Conservation (phyloP, 352 stramenopile genomes). For the Pythium apleroticum region DNA sequence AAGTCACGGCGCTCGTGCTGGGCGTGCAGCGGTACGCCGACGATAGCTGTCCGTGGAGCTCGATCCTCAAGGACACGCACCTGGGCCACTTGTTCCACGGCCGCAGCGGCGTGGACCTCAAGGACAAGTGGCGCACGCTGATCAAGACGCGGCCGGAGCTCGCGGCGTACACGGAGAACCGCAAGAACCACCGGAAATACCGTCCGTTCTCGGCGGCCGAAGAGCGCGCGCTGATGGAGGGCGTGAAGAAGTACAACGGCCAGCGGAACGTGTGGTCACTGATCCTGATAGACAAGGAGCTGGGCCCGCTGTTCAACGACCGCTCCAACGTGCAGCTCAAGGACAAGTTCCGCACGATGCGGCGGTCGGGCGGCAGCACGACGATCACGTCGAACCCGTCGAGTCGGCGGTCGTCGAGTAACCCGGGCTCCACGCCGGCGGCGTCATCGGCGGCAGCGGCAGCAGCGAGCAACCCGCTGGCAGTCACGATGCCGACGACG, state of each 20-base stretch:
- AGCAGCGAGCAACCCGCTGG: slow-evolving; percentile 5
- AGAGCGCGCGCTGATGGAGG: slow-evolving; percentile 82
- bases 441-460: slow-evolving; percentile 7
- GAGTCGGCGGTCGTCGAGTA: slow-evolving; percentile 41
- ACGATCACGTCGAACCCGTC: slow-evolving; percentile 43
- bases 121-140: slow-evolving; percentile 82
- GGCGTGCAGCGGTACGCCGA: slow-evolving; percentile 84
- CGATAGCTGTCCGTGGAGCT: slow-evolving; percentile 84
- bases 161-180: slow-evolving; percentile 77
- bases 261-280: slow-evolving; percentile 84
- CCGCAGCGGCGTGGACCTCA: slow-evolving; percentile 74
- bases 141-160: slow-evolving; percentile 82
- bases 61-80: slow-evolving; percentile 71
- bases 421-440: slow-evolving; percentile 16
- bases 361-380: slow-evolving; percentile 49
- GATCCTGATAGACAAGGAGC: slow-evolving; percentile 79
- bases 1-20: slow-evolving; percentile 79
- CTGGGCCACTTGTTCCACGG: slow-evolving; percentile 77
- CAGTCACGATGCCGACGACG: slow-evolving; percentile 8
- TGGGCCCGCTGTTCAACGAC: slow-evolving; percentile 80
- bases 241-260: slow-evolving; percentile 83
- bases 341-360: slow-evolving; percentile 84
- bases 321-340: slow-evolving; percentile 83
- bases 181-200: slow-evolving; percentile 88
- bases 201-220: slow-evolving; percentile 77